These are phyloP conservation scores for Lavandula angustifolia DNA, from an alignment of 257 asterid species.

Conservation along the genomic window DNA sequence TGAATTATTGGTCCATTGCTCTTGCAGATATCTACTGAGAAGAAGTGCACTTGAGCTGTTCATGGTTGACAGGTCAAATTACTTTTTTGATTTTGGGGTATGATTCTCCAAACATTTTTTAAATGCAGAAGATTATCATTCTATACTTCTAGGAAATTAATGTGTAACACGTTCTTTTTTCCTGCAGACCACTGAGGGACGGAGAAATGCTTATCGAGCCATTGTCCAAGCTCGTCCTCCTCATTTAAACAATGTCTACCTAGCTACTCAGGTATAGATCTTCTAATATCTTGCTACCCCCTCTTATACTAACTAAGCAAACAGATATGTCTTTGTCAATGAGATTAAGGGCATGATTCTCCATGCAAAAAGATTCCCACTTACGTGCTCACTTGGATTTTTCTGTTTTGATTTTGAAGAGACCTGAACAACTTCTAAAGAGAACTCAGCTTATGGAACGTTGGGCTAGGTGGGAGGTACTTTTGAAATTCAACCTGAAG, in stretches of 20 bases:
- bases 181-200: constrained; percentile 70
- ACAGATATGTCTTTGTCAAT: constrained; percentile 15
- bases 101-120: constrained; percentile 30
- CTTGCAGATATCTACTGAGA: constrained; percentile 85
- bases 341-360: constrained; percentile 29
- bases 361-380: constrained; percentile 21
- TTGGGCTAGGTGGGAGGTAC: constrained; percentile 99
- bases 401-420: constrained; percentile 46
- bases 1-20: constrained; percentile 29
- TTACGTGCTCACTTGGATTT: neutral
- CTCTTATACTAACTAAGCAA: constrained; percentile 28
- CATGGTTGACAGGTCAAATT: constrained; percentile 96
- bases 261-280: constrained; percentile 90
- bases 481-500: constrained; percentile 37
- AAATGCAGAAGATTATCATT: constrained; percentile 28
- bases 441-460: constrained; percentile 99
- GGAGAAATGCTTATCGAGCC: constrained; percentile 91
- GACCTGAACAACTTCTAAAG: constrained; percentile 93
- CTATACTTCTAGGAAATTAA: constrained; percentile 31
- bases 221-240: constrained; percentile 98
- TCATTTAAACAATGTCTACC: constrained; percentile 86
- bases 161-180: constrained; percentile 18
- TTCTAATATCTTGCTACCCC: constrained; percentile 31
- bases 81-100: constrained; percentile 98
- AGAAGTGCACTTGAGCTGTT: constrained; percentile 97